Base-by-base conservation (phyloP, 2,329 filamentous ascomycete species). In the Arthrobotrys pseudoclavata region DNA sequence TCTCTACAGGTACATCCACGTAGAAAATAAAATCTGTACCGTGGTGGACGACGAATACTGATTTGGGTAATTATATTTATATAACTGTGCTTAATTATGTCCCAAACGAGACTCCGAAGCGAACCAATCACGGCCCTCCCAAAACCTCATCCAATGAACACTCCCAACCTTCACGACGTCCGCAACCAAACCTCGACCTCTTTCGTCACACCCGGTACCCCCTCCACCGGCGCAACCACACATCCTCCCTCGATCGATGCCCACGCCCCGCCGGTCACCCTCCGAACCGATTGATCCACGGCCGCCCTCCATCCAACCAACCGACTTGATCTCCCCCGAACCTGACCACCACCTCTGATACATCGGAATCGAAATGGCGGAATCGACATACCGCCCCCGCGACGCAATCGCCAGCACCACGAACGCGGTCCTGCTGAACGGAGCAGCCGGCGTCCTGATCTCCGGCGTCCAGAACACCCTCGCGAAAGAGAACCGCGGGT, bases 391-490 rank as follows among this genome's bases (percentile, higher is more conserved):
- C 84, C 89, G 92, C 80, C 89, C 91, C 60, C 89, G 90, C 10
- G 66, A 76, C 18, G 72, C 72, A 12, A 31, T 76, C 40, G 31
- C 60, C 10, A 76, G 31, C 66, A 62, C 66, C 10, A 66, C 60
- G 0, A 76, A 70, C 12, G 72, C 72, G 18, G 29, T 76, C 4
- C 29, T 67, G 24, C 31, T 70, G 15, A 70, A 68, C 52, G 89
- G 90, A 82, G 85, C 86, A 76, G 88, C 88, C 76, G 94, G 94
- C 81, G 85, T 92, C 83, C 87, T 93, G 84, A 84, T 91, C 77
- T 91, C 93, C 62, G 91, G 92, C 69, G 87, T 97, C 80, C 92
- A 94, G 86, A 98, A 97, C 86, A 93, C 94, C 75, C 88, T 97
- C 81, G 88, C 91, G 69, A 94, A 90, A 86, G 88, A 89, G 83